Evolutionary conservation across 1,139 yeast genomes (phyloP).

Genomic region (Taiozyma sp.): DNA sequence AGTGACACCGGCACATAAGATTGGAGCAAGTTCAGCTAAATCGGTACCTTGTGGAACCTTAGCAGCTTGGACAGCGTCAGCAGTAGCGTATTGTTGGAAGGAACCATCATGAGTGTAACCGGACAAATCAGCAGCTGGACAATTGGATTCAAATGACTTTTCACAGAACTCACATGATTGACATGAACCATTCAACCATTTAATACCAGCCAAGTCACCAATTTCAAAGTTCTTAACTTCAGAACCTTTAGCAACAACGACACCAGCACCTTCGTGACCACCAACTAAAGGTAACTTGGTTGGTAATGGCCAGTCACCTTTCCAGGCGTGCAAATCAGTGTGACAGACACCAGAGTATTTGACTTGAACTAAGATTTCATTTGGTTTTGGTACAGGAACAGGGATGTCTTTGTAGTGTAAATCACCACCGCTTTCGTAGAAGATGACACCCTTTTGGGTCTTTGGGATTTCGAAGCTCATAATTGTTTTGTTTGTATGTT

Average conservation of each 20-base stretch:
- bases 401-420: conserved; percentile 57
- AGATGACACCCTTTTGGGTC: conserved; percentile 68
- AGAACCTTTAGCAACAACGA: conserved; percentile 52
- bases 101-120: conserved; percentile 67
- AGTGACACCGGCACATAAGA: conserved; percentile 63
- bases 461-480: conserved; percentile 39
- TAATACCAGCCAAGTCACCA: conserved; percentile 59
- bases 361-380: conserved; percentile 60
- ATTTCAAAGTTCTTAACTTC: conserved; percentile 53
- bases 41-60: conserved; percentile 49
- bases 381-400: conserved; percentile 64
- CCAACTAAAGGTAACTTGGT: conserved; percentile 70
- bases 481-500: neutral
- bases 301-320: conserved; percentile 71
- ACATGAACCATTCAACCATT: conserved; percentile 62
- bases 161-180: conserved; percentile 54
- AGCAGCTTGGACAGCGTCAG: conserved; percentile 62
- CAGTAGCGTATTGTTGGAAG: conserved; percentile 62
- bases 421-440: conserved; percentile 64
- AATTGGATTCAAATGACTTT: conserved; percentile 47
- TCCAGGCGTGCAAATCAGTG: conserved; percentile 77
- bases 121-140: conserved; percentile 53
- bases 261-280: conserved; percentile 66
- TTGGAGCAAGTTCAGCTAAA: conserved; percentile 52
- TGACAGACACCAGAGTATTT: conserved; percentile 78